phyloP scores from a whole-genome alignment of 768 basidiomycete genomes.

The Aureoboletus auriporus region DNA sequence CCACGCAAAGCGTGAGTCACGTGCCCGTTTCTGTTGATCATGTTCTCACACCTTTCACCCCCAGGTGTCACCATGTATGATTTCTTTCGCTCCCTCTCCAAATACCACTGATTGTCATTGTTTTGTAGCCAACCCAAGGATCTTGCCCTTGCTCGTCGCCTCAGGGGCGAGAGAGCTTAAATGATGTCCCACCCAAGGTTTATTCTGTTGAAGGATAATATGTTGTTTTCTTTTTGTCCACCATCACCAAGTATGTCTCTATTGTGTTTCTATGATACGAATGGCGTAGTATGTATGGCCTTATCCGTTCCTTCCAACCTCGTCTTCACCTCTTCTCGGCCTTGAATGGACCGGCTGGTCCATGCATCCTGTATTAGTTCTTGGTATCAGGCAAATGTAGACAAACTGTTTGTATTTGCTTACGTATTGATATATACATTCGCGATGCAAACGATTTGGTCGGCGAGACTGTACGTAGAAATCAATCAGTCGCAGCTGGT shows the following conservation, averaged over 20 bases:
- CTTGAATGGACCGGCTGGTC: constrained; percentile 1
- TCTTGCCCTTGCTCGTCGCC: constrained; percentile 80
- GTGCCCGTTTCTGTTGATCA: neutral
- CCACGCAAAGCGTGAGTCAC: constrained; percentile 69
- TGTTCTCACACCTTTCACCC: constrained; percentile 10
- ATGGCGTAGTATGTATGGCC: constrained; percentile 30
- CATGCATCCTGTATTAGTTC: neutral
- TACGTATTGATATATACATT: constrained; percentile 23
- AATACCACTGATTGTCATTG: constrained; percentile 11
- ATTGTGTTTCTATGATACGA: constrained; percentile 23
- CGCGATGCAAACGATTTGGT: constrained; percentile 13
- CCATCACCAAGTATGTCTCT: constrained; percentile 10
- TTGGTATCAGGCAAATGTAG: constrained; percentile 13
- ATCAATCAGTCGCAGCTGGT: too few relatives aligned
- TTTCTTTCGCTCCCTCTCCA: neutral
- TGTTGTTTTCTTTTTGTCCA: constrained; percentile 8
- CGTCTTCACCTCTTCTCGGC: neutral
- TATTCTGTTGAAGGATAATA: neutral
- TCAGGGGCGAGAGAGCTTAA: constrained; percentile 83
- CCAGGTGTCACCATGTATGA: constrained; percentile 57
- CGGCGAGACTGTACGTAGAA: too few relatives aligned
- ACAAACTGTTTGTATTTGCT: constrained; percentile 26
- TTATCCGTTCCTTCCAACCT: neutral
- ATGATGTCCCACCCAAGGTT: neutral
- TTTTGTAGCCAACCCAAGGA: constrained; percentile 76